Base-by-base conservation (phyloP, 1,139 yeast genomes). In the Geotrichum siamense region DNA sequence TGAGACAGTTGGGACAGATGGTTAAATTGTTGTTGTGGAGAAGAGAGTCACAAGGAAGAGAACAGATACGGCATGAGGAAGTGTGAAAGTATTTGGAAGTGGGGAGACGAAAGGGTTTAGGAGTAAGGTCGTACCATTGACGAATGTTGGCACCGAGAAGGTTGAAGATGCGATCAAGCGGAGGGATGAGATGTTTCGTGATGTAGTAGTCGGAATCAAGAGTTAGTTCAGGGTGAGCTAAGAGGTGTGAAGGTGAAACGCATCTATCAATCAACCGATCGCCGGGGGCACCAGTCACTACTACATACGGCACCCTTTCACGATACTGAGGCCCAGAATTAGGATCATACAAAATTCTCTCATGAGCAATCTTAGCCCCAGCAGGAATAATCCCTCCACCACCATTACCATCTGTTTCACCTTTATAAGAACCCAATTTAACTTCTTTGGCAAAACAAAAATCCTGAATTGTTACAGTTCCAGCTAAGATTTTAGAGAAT, bases 401-500 rank as follows among this genome's bases (percentile, higher is more conserved):
- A n/a, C n/a, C n/a, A n/a, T n/a, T n/a, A n/a, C n/a, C n/a, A n/a
- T n/a, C n/a, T n/a, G n/a, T n/a, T n/a, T n/a, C n/a, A n/a, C n/a
- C n/a, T 55, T 82, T 83, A 60, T 91, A 91, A 0, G 80, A 71
- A 0, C 98, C 98, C 45, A 85, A 67, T 47, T 82, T 72, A 2
- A 91, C 97, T 55, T 84, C 96, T 57, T 84, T 84, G 1, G 96
- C 91, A 67, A 91, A 91, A 56, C 95, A 82, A 57, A 87, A 87
- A 58, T 91, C 96, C 49, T 79, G 79, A 3, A 86, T 67, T 0
- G 82, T 71, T 1, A 85, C 76, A 30, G 74, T 74, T 39, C 81
- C 83, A 10, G 62, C 56, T 45, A 77, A 63, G 2, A 91, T 76
- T 55, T 82, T 82, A 29, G 61, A 55, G 65, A 91, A 89, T 54